A percentile compares a stretch with the other conserved stretches of the same genome.
Conservation (phyloP, 2,329 filamentous ascomycete genomes). For the Aspergillus carbonarius region DNA sequence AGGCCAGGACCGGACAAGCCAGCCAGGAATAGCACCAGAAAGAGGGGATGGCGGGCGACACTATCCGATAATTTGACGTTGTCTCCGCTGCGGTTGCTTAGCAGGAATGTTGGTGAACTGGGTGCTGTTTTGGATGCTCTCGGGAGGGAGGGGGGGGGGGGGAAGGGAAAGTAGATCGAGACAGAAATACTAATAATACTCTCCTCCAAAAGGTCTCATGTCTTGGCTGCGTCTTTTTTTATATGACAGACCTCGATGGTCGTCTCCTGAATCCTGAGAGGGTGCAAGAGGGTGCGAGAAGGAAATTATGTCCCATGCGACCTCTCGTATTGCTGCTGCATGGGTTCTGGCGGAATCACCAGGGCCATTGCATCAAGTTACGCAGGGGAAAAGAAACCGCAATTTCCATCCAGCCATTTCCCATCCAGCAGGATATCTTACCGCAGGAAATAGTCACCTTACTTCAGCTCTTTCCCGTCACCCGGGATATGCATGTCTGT, state of each 20-base stretch:
- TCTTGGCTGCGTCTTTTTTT: no score
- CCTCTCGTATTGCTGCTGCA: conserved; percentile 4
- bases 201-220: no score
- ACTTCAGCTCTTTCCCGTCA: not conserved
- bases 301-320: not conserved
- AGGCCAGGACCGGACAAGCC: conserved; percentile 19
- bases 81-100: not conserved
- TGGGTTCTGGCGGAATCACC: not conserved
- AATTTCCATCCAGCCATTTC: not conserved
- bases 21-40: conserved; percentile 4
- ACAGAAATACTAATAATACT: no score
- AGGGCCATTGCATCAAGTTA: not conserved
- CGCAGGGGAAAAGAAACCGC: conserved; percentile 2
- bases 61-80: not conserved
- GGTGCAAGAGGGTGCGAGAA: not conserved
- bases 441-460: not conserved
- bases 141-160: no score
- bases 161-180: no score
- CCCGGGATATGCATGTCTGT: not conserved
- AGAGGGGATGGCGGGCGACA: not conserved
- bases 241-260: no score
- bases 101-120: not conserved
- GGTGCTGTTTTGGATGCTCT: not conserved
- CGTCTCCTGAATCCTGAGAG: no score
- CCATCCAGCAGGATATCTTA: no score